Percentiles rank a stretch among this genome's conserved stretches.
phyloP scores from a whole-genome alignment of 2,329 filamentous ascomycete genomes.

The Xylaria sp. region DNA sequence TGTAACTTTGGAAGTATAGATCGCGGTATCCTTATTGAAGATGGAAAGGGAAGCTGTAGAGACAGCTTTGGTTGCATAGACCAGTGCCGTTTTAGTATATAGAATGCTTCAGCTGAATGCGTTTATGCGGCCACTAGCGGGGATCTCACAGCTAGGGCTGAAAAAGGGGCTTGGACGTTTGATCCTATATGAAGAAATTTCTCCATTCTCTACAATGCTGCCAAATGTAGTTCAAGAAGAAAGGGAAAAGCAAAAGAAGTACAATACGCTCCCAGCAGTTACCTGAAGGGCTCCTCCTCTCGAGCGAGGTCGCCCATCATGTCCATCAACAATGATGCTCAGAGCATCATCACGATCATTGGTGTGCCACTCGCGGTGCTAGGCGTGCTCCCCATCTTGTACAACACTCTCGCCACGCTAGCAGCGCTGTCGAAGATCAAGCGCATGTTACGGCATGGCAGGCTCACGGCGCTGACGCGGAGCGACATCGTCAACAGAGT shows the following conservation, averaged over 20 bases:
- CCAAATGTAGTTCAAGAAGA: not conserved
- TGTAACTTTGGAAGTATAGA: not conserved
- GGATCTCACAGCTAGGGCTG: slow-evolving; percentile 40
- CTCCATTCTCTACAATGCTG: slow-evolving; percentile 9
- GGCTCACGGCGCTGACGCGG: slow-evolving; percentile 69
- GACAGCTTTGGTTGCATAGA: not conserved
- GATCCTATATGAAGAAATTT: slow-evolving; percentile 22
- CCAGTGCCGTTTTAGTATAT: slow-evolving; percentile 16
- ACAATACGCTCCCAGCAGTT: not conserved
- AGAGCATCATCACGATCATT: slow-evolving; percentile 66
- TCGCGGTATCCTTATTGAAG: not conserved
- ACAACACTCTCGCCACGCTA: slow-evolving; percentile 71
- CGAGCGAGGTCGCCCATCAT: slow-evolving; percentile 23
- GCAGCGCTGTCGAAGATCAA: slow-evolving; percentile 70
- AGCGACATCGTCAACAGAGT: slow-evolving; percentile 73
- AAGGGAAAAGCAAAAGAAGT: not conserved
- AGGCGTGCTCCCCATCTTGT: slow-evolving; percentile 72
- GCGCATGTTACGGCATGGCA: slow-evolving; percentile 66
- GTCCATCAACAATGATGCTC: slow-evolving; percentile 42
- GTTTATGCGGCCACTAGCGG: slow-evolving; percentile 33
- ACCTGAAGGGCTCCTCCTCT: slow-evolving; percentile 2
- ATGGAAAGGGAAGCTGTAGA: not conserved
- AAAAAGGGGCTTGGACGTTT: slow-evolving; percentile 26
- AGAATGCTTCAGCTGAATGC: slow-evolving; percentile 33
- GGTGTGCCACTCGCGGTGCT: slow-evolving; percentile 69